Evolutionary conservation across 2,329 filamentous ascomycete species (phyloP).

Genomic region (Blumeria graminis): DNA sequence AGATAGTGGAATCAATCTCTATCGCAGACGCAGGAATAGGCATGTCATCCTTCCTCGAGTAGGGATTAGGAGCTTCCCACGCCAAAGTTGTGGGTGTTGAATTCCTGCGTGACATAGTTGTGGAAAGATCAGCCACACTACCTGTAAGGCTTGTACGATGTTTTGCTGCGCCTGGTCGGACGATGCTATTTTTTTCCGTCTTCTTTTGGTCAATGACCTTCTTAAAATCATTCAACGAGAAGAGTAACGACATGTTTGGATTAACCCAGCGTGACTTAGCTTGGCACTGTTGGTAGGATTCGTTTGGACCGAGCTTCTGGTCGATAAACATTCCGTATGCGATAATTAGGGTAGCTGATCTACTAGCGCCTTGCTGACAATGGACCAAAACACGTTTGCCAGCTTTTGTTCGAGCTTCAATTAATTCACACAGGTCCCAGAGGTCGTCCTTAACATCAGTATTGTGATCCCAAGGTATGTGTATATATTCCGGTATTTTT

Average conservation of each 20-base stretch:
- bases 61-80: no score
- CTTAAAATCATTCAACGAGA: slow-evolving; percentile 65
- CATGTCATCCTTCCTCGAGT: no score
- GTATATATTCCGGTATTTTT: slow-evolving; percentile 54
- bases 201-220: slow-evolving; percentile 33
- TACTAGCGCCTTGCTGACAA: slow-evolving; percentile 67
- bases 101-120: no score
- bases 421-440: slow-evolving; percentile 48
- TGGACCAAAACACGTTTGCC: slow-evolving; percentile 63
- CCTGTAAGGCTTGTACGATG: no score
- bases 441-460: slow-evolving; percentile 63
- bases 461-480: slow-evolving; percentile 74
- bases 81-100: no score
- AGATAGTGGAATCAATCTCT: no score
- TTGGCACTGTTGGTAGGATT: slow-evolving; percentile 63
- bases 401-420: slow-evolving; percentile 45
- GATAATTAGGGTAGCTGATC: slow-evolving; percentile 67
- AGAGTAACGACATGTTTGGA: slow-evolving; percentile 79
- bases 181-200: slow-evolving; percentile 12
- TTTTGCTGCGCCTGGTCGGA: no score
- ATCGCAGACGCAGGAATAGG: no score
- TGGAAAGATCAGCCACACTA: no score
- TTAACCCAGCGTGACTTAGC: slow-evolving; percentile 69
- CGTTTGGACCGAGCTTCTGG: slow-evolving; percentile 52
- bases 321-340: slow-evolving; percentile 66